These are phyloP conservation scores for Pezicula carpinea DNA, from an alignment of 2,329 filamentous ascomycete species.

Conservation along the genomic window DNA sequence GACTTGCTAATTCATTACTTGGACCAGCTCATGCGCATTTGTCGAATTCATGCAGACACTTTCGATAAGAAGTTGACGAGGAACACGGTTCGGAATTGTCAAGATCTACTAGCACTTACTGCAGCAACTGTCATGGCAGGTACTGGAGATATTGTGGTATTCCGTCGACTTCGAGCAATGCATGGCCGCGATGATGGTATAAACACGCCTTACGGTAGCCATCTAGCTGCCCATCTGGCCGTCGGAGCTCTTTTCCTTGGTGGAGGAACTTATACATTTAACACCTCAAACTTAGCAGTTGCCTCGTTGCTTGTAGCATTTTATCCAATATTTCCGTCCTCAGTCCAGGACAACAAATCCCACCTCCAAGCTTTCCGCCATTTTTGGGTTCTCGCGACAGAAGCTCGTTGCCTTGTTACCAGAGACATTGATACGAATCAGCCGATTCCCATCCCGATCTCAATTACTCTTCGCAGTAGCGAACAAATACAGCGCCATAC, in stretches of 20 bases:
- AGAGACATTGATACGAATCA: slow-evolving; percentile 82
- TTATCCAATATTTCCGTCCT: slow-evolving; percentile 87
- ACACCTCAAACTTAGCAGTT: slow-evolving; percentile 80
- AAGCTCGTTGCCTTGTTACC: slow-evolving; percentile 81
- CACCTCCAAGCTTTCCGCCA: slow-evolving; percentile 96
- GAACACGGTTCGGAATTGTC: slow-evolving; percentile 82
- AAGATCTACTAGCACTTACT: slow-evolving; percentile 80
- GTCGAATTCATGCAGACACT: slow-evolving; percentile 46
- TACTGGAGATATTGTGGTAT: slow-evolving; percentile 80
- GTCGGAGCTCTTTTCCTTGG: slow-evolving; percentile 88
- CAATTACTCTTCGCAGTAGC: slow-evolving; percentile 39
- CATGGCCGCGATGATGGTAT: slow-evolving; percentile 75
- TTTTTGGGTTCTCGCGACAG: slow-evolving; percentile 92
- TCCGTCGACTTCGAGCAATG: slow-evolving; percentile 79
- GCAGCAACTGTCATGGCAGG: slow-evolving; percentile 91
- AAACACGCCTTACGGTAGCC: slow-evolving; percentile 87
- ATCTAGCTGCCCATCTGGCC: slow-evolving; percentile 87
- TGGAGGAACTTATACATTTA: slow-evolving; percentile 87
- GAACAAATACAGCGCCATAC: slow-evolving; percentile 23
- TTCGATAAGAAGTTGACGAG: slow-evolving; percentile 85
- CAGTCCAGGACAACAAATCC: slow-evolving; percentile 87
- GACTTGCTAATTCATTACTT: slow-evolving; percentile 81
- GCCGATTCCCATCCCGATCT: slow-evolving; percentile 69
- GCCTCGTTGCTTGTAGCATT: slow-evolving; percentile 85
- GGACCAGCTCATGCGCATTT: slow-evolving; percentile 79